Base-by-base conservation (phyloP, 352 stramenopile genomes). In the Pythium dissotocum region DNA sequence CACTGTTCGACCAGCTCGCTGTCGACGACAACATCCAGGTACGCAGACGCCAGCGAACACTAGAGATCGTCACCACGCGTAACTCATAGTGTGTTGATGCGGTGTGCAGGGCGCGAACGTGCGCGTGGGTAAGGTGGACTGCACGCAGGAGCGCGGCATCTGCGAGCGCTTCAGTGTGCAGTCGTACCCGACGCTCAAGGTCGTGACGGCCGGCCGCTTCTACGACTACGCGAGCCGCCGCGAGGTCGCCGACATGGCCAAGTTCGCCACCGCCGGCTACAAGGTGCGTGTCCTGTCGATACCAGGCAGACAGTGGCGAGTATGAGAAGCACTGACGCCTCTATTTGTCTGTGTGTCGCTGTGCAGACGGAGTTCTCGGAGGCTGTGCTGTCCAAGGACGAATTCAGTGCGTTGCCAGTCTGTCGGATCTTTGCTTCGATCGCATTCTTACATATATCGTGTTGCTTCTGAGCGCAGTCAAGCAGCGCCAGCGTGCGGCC, bases 131-230 rank as follows among this genome's bases (percentile, higher is more conserved):
- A 93, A 90, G 32, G 79, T 95, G 35, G 87, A 95, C 69, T 95
- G 87, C 73, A 95, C 85, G 40, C 80, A 73, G n/a, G 79, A 90
- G 54, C 75, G 74, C 30, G 84, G 70, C 67, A 70, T 95, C 49
- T 95, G 87, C 67, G 85, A 91, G 63, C 87, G 87, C 71, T 91
- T 95, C 62, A 76, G 83, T 36, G 83, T 95, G 55, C 77, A 84
- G 58, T 93, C 83, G 33, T 95, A 95, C 71, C 87, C 87, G 48
- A 94, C 87, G 38, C 73, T 95, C 49, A 94, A 94, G 72, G 82
- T 92, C 24, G 74, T 95, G 51, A 49, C 77, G 8, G 49, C n/a
- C 24, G 82, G 82, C 40, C 78, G 77, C 40, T 89, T 78, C 21
- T 93, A 85, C 72, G 87, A 93, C 66, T 95, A 94, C 71, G 73